phyloP scores from a whole-genome alignment of 345 rosid genomes.

The Sisymbrium irio region DNA sequence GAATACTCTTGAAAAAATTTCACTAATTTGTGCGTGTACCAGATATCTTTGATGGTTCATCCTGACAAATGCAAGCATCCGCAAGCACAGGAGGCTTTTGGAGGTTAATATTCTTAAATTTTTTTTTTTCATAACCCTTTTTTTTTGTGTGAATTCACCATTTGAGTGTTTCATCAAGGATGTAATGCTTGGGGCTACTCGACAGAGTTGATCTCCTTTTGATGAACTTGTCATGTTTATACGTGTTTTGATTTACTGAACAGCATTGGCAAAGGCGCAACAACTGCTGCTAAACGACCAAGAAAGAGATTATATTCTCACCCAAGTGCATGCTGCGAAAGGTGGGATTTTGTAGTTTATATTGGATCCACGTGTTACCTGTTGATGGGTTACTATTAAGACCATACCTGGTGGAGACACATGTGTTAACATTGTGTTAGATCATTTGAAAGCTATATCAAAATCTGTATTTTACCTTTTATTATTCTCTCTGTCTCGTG shows the following conservation, averaged over 20 bases:
- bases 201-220: not conserved
- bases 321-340: conserved; percentile 85
- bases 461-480: not conserved
- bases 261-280: conserved; percentile 96
- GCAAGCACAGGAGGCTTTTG: conserved; percentile 97
- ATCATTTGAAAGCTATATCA: not conserved
- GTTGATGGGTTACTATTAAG: not conserved
- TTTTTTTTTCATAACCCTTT: not conserved
- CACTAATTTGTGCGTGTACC: conserved; percentile 18
- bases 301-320: conserved; percentile 86
- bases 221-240: conserved; percentile 4
- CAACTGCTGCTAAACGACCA: conserved; percentile 74
- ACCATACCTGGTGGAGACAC: not conserved
- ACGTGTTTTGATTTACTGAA: conserved; percentile 32
- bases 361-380: not conserved
- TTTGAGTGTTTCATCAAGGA: not conserved
- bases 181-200: not conserved
- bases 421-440: not conserved
- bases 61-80: conserved; percentile 99
- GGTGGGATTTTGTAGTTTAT: conserved; percentile 40
- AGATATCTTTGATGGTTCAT: conserved; percentile 92
- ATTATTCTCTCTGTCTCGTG: not conserved
- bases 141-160: not conserved
- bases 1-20: not conserved
- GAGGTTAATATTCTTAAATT: conserved; percentile 43